Evolutionary conservation across 768 basidiomycete genomes (phyloP).

Genomic region (Boletus reticulatus): DNA sequence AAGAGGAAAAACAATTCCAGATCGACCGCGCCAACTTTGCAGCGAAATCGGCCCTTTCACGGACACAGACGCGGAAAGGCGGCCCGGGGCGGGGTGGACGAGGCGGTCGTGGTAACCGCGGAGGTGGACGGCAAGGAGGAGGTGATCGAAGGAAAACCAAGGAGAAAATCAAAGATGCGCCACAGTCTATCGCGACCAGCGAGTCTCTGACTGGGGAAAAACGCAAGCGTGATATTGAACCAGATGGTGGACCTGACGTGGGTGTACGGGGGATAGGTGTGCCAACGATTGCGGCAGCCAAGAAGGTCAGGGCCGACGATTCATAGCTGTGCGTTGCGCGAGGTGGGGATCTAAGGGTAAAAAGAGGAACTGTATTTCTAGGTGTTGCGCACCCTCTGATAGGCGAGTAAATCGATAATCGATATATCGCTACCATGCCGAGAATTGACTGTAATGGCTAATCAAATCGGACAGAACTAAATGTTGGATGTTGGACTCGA

Average conservation of each 20-base stretch:
- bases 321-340: slow-evolving; percentile 8
- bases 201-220: slow-evolving; percentile 64
- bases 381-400: background rate
- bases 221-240: slow-evolving; percentile 73
- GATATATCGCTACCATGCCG: no score
- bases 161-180: slow-evolving; percentile 13
- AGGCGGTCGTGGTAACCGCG: slow-evolving; percentile 42
- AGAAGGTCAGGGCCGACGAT: slow-evolving; percentile 44
- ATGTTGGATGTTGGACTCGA: no score
- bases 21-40: slow-evolving; percentile 71
- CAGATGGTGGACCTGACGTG: slow-evolving; percentile 70
- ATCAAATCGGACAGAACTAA: no score
- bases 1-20: slow-evolving; percentile 69
- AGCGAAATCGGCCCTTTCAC: slow-evolving; percentile 46
- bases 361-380: slow-evolving; percentile 14
- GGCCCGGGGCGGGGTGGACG: slow-evolving; percentile 43
- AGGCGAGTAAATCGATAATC: no score
- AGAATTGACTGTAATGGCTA: no score
- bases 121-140: slow-evolving; percentile 26
- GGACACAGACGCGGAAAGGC: slow-evolving; percentile 40
- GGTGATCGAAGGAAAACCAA: slow-evolving; percentile 21
- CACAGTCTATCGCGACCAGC: slow-evolving; percentile 24
- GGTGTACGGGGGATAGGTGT: slow-evolving; percentile 63
- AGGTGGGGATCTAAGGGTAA: no score
- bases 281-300: slow-evolving; percentile 41